Evolutionary conservation across 1,284 basidiomycete genomes (phyloP).

Genomic region (Cutaneotrichosporon curvatum): DNA sequence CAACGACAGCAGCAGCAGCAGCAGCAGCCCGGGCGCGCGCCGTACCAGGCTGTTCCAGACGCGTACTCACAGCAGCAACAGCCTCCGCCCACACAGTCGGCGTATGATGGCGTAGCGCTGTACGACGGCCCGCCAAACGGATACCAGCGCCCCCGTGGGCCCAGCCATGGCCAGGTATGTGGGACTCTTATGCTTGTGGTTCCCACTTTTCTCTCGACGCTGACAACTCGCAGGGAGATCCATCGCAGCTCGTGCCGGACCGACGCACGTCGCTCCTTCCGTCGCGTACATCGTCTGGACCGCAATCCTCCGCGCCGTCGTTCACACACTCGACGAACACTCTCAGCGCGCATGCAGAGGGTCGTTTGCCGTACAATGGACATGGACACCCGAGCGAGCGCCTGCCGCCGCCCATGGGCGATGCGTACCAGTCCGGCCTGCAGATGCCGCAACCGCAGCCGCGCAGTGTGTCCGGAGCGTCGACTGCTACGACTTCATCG

Average conservation of each 20-base stretch:
- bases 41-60: conserved; percentile 1
- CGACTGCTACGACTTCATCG: too few species aligned
- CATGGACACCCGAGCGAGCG: too few species aligned
- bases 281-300: conserved; percentile 2
- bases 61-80: neutral
- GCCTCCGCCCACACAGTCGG: neutral
- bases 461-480: conserved; percentile 7
- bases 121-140: neutral
- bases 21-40: neutral
- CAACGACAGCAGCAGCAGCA: neutral
- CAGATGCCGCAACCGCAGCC: conserved; percentile 2
- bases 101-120: conserved; percentile 6
- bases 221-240: too few species aligned
- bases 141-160: neutral
- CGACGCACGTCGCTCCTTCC: conserved; percentile 1
- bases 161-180: neutral
- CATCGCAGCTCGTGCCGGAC: conserved; percentile 2
- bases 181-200: too few species aligned
- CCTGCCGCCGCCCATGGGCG: too few species aligned
- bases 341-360: too few species aligned
- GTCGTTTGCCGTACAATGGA: too few species aligned
- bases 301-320: too few species aligned
- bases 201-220: too few species aligned
- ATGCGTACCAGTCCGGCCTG: too few species aligned
- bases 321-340: too few species aligned